Evolutionary conservation across 2,329 filamentous ascomycete genomes (phyloP).

Genomic region (Aspergillus quadrilineatus): DNA sequence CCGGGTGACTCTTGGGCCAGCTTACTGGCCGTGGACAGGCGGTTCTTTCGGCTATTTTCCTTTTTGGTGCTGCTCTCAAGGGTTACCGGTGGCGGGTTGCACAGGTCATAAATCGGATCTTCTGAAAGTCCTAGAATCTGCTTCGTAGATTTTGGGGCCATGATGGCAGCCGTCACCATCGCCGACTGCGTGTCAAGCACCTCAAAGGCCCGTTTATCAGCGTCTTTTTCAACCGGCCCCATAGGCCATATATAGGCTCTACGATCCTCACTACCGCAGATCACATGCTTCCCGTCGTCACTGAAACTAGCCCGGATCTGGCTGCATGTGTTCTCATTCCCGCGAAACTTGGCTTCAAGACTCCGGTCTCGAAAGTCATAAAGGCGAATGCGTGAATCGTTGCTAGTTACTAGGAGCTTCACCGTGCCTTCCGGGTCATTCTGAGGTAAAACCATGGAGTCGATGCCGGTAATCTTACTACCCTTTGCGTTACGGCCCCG

Average conservation of each 20-base stretch:
- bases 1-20: constrained; percentile 68
- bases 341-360: constrained; percentile 85
- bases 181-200: constrained; percentile 87
- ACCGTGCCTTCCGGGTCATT: constrained; percentile 63
- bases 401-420: constrained; percentile 87
- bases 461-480: constrained; percentile 95
- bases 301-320: constrained; percentile 89
- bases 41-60: constrained; percentile 18
- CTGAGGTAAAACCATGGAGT: constrained; percentile 64
- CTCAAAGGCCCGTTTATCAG: constrained; percentile 80
- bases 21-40: constrained; percentile 37
- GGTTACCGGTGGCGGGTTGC: constrained; percentile 88
- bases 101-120: constrained; percentile 93
- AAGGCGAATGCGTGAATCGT: constrained; percentile 86
- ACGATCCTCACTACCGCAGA: constrained; percentile 89
- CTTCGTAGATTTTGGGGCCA: constrained; percentile 76
- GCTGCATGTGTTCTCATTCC: constrained; percentile 83
- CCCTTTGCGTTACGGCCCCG: constrained; percentile 92
- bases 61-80: constrained; percentile 63
- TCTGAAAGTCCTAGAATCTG: constrained; percentile 76
- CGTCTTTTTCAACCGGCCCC: constrained; percentile 61
- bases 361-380: constrained; percentile 85
- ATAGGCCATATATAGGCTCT: constrained; percentile 88
- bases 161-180: constrained; percentile 83
- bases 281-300: constrained; percentile 80